Base-by-base conservation (phyloP, 768 basidiomycete species). In the Rhizopogon roseolus region DNA sequence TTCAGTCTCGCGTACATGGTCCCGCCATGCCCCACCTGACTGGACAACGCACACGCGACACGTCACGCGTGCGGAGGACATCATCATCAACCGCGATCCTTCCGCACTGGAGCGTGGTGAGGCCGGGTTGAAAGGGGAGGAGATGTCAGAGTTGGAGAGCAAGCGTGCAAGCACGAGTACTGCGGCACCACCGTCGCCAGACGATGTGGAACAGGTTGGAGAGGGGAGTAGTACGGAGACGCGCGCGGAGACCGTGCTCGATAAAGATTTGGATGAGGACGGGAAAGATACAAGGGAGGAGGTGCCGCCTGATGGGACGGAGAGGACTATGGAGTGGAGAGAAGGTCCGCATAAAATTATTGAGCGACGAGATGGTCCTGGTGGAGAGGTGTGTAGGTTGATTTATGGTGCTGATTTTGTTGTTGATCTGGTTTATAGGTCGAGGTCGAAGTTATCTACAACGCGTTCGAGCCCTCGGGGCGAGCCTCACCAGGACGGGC, bases 31-130 rank as follows among this genome's bases (percentile, higher is more conserved):
- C 29, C 72, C 75, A 40, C 90, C 94, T 0, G 92, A 94, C 42
- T 97, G 94, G 92, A 78, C 91, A 8, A 84, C 81, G 45, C 85
- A 89, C 58, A 86, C 88, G 16, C 76, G 84, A 36, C 77, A 83
- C 38, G 83, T 95, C 48, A 73, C 76, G 11, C 80, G 86, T 1
- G 85, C 81, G 5, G 86, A 88, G 49, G 86, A 88, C 42, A 84
- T 96, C 56, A 80, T 93, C 36, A 88, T 96, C 65, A 96, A 97
- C 64, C 79, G 90, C 19, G 94, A 96, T 64, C 72, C 73, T 52
- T 71, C 68, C 38, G 73, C 71, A 14, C 77, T 81, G 68, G 85
- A 87, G 65, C 65, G 76, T 19, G 81, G 80, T 7, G 62, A 76
- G 28, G 64, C 55, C 27, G 64, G 59, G 27, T 54, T 63, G 32